Base-by-base conservation (phyloP, 1,284 basidiomycete species). In the Ustilago curta region DNA sequence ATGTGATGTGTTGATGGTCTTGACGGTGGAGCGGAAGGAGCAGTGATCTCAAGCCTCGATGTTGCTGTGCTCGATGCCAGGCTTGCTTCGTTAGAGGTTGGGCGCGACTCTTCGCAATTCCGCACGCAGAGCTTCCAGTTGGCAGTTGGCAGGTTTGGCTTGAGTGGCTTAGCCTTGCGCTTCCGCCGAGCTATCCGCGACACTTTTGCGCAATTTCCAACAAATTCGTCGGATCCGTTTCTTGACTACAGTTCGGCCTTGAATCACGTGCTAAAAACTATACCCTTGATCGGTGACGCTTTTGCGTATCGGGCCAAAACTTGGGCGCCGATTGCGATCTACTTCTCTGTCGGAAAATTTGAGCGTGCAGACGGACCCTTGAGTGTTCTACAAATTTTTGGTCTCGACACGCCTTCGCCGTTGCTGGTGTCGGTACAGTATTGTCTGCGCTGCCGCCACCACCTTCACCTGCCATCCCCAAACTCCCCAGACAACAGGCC, bases 1-100 rank as follows among this genome's bases (percentile, higher is more conserved):
- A 47, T 67, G 59, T 68, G 63, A 57, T 55, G 63, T 67, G 64
- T 70, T 70, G 63, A 70, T 70, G 72, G 72, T 75, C 64, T 75
- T 75, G 72, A 75, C 62, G 72, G 68, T 67, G 72, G 59, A 64
- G 50, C 44, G 52, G 56, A 71, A 71, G 59, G 59, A 60, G 55
- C 50, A n/a, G 19, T 40, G 35, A 29, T 42, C 44, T 40, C 32
- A 23, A 40, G 29, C 35, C 51, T 58, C 44, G 48, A 59, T 29
- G 52, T 63, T 63, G 67, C 29, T 51, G 42, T 48, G 45, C 55
- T 58, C 40, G 18, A 31, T 29, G 47, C 18, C 47, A 16, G 47
- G 29, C 45, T 47, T 16, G 8, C 25, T 29, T 29, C 18, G 27
- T 27, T 47, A 9, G 27, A 29, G 18, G 29, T 48, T 27, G 3